These are phyloP conservation scores for Carex pumila DNA, from an alignment of 176 grass and related monocot genomes.

Conservation along the genomic window DNA sequence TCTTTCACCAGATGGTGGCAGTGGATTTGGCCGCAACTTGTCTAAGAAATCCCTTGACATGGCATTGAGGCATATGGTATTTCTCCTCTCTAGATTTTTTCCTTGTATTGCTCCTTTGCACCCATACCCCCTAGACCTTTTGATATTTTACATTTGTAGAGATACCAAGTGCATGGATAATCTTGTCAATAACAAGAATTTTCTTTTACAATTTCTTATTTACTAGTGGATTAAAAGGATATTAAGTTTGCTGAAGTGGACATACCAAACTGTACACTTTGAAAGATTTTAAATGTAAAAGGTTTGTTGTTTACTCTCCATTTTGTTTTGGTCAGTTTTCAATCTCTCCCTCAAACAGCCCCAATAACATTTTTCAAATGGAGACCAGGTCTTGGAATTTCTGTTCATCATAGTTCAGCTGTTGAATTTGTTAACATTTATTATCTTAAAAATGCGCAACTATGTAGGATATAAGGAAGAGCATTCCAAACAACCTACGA, in stretches of 20 bases:
- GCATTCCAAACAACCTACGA: slow-evolving; percentile 75
- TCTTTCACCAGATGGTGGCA: slow-evolving; percentile 63
- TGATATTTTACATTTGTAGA: neutral
- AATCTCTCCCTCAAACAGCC: neutral
- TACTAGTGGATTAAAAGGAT: neutral
- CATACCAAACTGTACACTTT: neutral
- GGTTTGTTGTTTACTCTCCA: neutral
- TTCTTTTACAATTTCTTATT: neutral
- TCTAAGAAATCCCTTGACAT: slow-evolving; percentile 98
- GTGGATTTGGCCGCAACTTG: slow-evolving; percentile 72
- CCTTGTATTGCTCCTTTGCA: neutral
- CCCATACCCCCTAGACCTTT: neutral
- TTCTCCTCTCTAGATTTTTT: neutral
- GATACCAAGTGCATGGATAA: neutral
- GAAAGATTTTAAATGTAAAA: neutral
- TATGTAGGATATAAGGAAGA: slow-evolving; percentile 81
- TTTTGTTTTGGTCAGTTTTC: neutral
- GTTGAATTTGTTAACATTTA: neutral
- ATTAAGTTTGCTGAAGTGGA: neutral
- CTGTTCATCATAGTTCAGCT: neutral
- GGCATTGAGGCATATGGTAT: slow-evolving; percentile 97
- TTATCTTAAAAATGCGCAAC: neutral
- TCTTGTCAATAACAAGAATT: neutral
- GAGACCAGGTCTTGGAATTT: neutral
- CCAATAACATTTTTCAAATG: neutral